Conservation (phyloP, 495 filamentous ascomycete genomes). For the Neurospora tetrasperma region DNA sequence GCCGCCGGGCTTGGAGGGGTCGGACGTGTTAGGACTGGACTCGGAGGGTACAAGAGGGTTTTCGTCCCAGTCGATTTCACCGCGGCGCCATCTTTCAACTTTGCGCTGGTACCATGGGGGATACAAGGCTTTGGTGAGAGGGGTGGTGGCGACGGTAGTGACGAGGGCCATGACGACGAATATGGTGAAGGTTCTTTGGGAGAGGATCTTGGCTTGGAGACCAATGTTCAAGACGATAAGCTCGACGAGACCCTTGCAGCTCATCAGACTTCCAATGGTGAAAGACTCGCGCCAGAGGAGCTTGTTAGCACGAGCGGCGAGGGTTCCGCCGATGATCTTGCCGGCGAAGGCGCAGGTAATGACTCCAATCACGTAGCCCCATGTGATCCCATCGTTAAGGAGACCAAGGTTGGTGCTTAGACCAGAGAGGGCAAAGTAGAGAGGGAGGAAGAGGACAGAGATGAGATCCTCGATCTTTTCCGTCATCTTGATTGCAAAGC, state of each 20-base stretch:
- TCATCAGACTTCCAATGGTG: conserved; percentile 89
- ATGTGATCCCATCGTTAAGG: conserved; percentile 70
- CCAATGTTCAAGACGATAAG: conserved; percentile 96
- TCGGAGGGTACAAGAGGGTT: conserved; percentile 39
- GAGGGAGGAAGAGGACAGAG: conserved; percentile 75
- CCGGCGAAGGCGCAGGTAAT: conserved; percentile 73
- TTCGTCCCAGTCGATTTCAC: conserved; percentile 91
- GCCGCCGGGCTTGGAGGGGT: conserved; percentile 32
- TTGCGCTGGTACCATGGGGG: conserved; percentile 88
- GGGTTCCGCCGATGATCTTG: conserved; percentile 76
- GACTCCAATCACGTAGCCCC: conserved; percentile 86
- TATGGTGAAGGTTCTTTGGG: conserved; percentile 83
- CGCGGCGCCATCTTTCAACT: conserved; percentile 77
- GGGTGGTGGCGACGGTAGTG: conserved; percentile 86
- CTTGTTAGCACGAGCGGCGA: conserved; percentile 67
- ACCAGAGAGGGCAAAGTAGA: conserved; percentile 93
- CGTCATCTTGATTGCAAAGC: conserved; percentile 87
- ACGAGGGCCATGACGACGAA: conserved; percentile 97
- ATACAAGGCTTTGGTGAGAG: conserved; percentile 66
- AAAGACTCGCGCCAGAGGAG: conserved; percentile 90
- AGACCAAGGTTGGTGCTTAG: conserved; percentile 83
- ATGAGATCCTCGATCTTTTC: conserved; percentile 96
- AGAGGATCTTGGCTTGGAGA: conserved; percentile 81
- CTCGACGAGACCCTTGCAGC: conserved; percentile 93
- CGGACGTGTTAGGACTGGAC: conserved; percentile 29